Percentiles rank a stretch among this genome's conserved stretches.
phyloP scores from a whole-genome alignment of 225 moss, liverwort and hornwort species.

The Asterella californica region DNA sequence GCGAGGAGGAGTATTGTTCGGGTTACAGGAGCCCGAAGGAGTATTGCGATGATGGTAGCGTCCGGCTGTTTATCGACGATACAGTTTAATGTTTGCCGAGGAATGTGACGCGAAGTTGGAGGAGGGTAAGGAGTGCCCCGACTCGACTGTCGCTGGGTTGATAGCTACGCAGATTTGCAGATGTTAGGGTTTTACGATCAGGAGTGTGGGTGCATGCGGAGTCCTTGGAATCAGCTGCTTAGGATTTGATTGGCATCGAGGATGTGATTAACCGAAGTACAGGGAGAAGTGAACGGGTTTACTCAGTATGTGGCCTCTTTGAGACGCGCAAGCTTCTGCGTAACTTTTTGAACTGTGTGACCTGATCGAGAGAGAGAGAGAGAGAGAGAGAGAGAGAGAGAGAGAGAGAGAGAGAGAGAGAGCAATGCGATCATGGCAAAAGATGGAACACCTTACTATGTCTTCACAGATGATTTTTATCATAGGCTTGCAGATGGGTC shows the following conservation, averaged over 20 bases:
- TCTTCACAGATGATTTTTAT: conserved; percentile 90
- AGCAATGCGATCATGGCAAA: conserved; percentile 81
- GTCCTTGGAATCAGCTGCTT: not conserved
- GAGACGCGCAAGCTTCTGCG: not conserved
- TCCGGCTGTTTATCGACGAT: not conserved
- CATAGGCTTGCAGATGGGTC: conserved; percentile 79
- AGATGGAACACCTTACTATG: conserved; percentile 62
- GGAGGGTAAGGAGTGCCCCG: not conserved
- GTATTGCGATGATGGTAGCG: not conserved
- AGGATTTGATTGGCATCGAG: not conserved
- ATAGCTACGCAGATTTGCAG: conserved; percentile 1
- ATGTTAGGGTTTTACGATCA: conserved; percentile 15
- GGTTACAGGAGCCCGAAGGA: not conserved
- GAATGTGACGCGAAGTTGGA: not conserved
- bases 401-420: not conserved
- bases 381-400: not conserved
- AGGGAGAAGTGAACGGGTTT: not conserved
- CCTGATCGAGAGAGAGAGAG: not conserved
- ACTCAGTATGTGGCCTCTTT: not conserved
- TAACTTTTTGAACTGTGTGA: not conserved
- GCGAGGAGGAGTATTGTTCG: not conserved
- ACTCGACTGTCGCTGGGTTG: not conserved
- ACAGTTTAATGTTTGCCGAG: too few species aligned
- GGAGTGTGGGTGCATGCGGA: not conserved
- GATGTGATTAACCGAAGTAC: not conserved